Evolutionary conservation across 176 grass and related monocot species (phyloP).

Genomic region (Carex cristatella): DNA sequence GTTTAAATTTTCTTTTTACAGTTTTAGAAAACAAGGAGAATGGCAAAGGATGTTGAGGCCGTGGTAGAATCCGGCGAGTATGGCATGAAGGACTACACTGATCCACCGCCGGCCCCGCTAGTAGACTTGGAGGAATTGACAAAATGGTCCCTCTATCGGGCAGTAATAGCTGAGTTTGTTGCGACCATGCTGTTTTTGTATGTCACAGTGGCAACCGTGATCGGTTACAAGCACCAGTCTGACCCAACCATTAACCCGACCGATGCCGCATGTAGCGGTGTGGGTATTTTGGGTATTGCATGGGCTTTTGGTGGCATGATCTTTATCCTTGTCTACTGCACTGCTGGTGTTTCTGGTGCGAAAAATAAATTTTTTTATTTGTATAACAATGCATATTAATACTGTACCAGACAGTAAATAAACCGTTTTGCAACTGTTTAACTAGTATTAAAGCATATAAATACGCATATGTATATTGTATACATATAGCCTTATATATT

Average conservation of each 20-base stretch:
- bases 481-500: neutral
- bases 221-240: constrained; percentile 80
- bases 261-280: constrained; percentile 59
- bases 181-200: constrained; percentile 91
- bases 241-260: constrained; percentile 20
- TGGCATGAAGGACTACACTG: constrained; percentile 77
- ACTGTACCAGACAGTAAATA: neutral
- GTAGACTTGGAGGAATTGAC: constrained; percentile 60
- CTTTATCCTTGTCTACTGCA: constrained; percentile 91
- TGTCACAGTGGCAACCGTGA: constrained; percentile 79
- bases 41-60: constrained; percentile 81
- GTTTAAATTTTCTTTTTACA: neutral
- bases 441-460: neutral
- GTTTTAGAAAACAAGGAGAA: neutral
- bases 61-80: constrained; percentile 28
- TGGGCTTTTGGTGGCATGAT: constrained; percentile 96
- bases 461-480: neutral
- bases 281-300: constrained; percentile 72
- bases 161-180: constrained; percentile 79
- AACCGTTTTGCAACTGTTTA: neutral
- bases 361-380: neutral
- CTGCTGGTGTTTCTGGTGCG: constrained; percentile 76
- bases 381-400: neutral
- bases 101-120: constrained; percentile 70
- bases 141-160: constrained; percentile 80